Conservation (phyloP, 495 filamentous ascomycete species). For the Penicillium malachiteum region DNA sequence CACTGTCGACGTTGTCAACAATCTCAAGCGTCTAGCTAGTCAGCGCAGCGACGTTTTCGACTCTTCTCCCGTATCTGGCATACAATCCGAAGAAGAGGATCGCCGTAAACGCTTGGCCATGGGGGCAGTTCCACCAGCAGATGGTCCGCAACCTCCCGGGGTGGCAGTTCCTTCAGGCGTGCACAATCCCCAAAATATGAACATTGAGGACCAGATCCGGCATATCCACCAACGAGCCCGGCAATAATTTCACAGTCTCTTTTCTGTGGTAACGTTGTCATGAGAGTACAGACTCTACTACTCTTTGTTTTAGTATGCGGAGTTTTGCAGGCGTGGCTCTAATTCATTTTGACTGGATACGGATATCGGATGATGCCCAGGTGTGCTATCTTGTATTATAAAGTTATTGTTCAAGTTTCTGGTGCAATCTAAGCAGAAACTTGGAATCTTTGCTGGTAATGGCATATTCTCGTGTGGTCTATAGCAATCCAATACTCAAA, state of each 20-base stretch:
- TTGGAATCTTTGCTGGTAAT: too few relatives aligned
- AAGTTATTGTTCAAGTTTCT: not conserved
- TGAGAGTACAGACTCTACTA: not conserved
- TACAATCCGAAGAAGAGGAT: constrained; percentile 63
- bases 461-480: too few relatives aligned
- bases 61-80: constrained; percentile 28
- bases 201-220: constrained; percentile 51
- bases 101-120: constrained; percentile 73
- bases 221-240: constrained; percentile 47
- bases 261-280: not conserved
- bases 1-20: constrained; percentile 84
- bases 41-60: constrained; percentile 94
- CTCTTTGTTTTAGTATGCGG: not conserved
- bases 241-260: constrained; percentile 15
- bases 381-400: constrained; percentile 3
- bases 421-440: not conserved
- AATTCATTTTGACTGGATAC: not conserved
- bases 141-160: constrained; percentile 17
- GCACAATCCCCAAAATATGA: constrained; percentile 43
- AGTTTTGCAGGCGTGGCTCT: not conserved
- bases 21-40: constrained; percentile 94
- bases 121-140: constrained; percentile 19
- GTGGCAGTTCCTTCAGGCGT: constrained; percentile 18
- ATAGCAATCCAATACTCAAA: too few relatives aligned
- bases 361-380: not conserved